Base-by-base conservation (phyloP, 2,329 filamentous ascomycete species). In the Colletotrichum endophyticum region DNA sequence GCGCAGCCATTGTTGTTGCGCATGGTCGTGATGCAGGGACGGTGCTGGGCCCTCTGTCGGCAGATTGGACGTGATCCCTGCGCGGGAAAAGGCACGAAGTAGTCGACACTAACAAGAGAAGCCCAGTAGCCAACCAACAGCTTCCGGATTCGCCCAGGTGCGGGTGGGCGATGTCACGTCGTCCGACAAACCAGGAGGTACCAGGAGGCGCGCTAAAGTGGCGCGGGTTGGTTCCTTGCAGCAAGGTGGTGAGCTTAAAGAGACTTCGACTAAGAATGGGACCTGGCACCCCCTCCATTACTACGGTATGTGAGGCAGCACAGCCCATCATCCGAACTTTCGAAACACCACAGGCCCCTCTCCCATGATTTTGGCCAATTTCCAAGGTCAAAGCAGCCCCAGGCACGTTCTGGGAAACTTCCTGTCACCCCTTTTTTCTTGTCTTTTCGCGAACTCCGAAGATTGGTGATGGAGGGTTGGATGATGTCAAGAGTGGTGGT, bases 271-370 rank as follows among this genome's bases (percentile, higher is more conserved):
- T 63, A 30, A 61, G 70, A 22, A 69, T 68, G 63, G 59, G 74
- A 72, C 69, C 49, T 39, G 44, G 44, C 11, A 2, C 0, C 30
- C 70, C 70, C 64, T 73, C 73, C 62, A 49, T 39, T 62, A 49
- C 44, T 49, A 49, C 44, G n/a, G 44, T 49, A 49, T 53, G 49
- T 77, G 72, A 77, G 62, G 75, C 72, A 75, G 66, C 75, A 77
- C 67, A 75, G 75, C 75, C 73, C 71, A 39, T 76, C 74, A 70
- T 74, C 71, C 66, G 75, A 75, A 77, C 61, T 62, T 75, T 75
- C 62, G 75, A 75, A 77, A 77, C 72, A 62, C 22, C 61, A 66
- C 22, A 49, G 59, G 9, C 72, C 66, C 61, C 53, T 66, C 70
- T 34, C 32, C 75, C 75, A 75, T 75, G 59, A 71, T 61, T 13